Conservation (phyloP, 2,329 filamentous ascomycete species). For the Trichoderma hamatum region DNA sequence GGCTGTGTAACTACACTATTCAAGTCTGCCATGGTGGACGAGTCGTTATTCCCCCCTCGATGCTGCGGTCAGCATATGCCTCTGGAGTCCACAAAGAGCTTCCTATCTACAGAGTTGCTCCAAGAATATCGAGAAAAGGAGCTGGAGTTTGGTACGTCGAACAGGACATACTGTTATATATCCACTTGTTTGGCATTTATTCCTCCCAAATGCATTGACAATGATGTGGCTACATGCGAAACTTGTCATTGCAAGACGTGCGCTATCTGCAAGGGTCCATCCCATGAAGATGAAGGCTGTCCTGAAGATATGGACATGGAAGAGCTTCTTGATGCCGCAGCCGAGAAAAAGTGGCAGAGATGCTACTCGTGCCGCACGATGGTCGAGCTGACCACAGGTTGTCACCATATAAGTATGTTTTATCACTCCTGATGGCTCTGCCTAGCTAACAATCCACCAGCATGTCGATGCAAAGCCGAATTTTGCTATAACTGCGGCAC, state of each 20-base stretch:
- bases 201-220: conserved; percentile 34
- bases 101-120: conserved; percentile 43
- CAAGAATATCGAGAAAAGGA: conserved; percentile 48
- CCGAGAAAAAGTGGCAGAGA: conserved; percentile 51
- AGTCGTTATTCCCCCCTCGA: conserved; percentile 55
- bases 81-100: conserved; percentile 35
- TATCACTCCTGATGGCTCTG: background rate
- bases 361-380: conserved; percentile 50
- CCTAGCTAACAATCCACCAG: background rate
- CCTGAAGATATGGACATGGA: conserved; percentile 43
- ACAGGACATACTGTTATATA: conserved; percentile 55
- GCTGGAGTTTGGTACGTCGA: conserved; percentile 50
- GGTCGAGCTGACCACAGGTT: conserved; percentile 53
- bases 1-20: conserved; percentile 51
- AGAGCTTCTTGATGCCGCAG: conserved; percentile 39
- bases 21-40: conserved; percentile 45
- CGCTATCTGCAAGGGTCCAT: conserved; percentile 48
- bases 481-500: background rate
- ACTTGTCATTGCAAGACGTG: conserved; percentile 53
- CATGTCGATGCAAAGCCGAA: background rate
- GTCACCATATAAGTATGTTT: conserved; percentile 57
- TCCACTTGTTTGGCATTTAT: conserved; percentile 53
- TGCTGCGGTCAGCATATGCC: conserved; percentile 53
- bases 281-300: conserved; percentile 52
- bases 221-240: conserved; percentile 45